phyloP scores from a whole-genome alignment of 805 yeast genomes.

The Wickerhamiella cacticola region DNA sequence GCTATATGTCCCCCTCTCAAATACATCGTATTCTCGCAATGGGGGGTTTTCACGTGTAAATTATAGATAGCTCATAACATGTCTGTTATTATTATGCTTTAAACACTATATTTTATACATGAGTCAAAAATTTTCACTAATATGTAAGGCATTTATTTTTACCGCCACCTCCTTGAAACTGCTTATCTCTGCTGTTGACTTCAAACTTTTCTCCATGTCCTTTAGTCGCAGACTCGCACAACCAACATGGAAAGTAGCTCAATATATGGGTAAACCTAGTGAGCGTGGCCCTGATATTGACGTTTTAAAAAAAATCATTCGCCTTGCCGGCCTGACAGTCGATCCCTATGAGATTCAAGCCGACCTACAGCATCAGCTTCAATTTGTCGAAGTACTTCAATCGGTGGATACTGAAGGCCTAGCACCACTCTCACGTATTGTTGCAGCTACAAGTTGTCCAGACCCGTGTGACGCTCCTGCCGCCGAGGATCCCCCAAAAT shows the following conservation, averaged over 20 bases:
- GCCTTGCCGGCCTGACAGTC: slow-evolving; percentile 18
- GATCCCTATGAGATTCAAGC: slow-evolving; percentile 22
- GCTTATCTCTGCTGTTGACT: background rate
- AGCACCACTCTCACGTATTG: slow-evolving; percentile 27
- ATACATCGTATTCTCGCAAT: too few species aligned
- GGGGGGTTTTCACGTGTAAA: too few species aligned
- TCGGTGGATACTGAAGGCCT: slow-evolving; percentile 27
- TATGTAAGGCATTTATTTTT: too few species aligned
- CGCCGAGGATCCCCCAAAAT: slow-evolving; percentile 16
- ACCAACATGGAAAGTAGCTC: slow-evolving; percentile 9
- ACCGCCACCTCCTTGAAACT: background rate
- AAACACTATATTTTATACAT: too few species aligned
- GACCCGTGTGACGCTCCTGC: slow-evolving; percentile 16
- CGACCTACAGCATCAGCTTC: slow-evolving; percentile 29
- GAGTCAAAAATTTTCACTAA: too few species aligned
- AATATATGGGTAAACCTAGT: slow-evolving; percentile 4
- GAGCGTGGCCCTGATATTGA: background rate
- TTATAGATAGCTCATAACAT: too few species aligned
- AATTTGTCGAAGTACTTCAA: slow-evolving; percentile 31
- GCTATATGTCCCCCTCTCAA: too few species aligned
- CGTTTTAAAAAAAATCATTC: background rate
- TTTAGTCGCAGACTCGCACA: slow-evolving; percentile 1
- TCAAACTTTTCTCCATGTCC: background rate
- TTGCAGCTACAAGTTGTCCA: slow-evolving; percentile 18
- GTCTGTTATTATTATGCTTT: too few species aligned